phyloP scores from a whole-genome alignment of 805 yeast species.

The Myxozyma sirexii region DNA sequence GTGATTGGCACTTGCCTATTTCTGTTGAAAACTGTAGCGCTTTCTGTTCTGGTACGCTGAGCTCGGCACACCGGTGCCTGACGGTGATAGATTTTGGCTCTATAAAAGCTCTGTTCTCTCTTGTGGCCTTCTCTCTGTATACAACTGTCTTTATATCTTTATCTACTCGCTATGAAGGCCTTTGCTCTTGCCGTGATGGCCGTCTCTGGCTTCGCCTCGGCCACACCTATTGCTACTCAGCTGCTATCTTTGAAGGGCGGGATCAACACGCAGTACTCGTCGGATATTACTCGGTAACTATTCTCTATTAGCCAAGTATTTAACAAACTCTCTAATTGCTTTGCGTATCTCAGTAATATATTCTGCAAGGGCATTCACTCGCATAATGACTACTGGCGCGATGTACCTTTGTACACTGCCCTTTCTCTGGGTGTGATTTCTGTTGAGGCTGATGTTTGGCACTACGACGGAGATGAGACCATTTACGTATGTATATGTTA shows the following conservation, averaged over 20 bases:
- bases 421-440: conserved; percentile 52
- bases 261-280: conserved; percentile 23
- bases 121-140: not conserved
- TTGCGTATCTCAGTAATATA: conserved; percentile 27
- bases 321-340: no score
- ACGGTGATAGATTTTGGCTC: not conserved
- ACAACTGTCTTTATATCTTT: not conserved
- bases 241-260: conserved; percentile 19
- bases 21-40: no score
- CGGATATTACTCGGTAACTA: conserved; percentile 29
- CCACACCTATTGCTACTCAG: conserved; percentile 20
- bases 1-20: not conserved
- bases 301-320: no score
- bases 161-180: conserved; percentile 18
- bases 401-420: conserved; percentile 53
- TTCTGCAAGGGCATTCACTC: conserved; percentile 53
- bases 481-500: conserved; percentile 37
- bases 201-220: conserved; percentile 24
- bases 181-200: conserved; percentile 9
- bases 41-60: no score
- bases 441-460: conserved; percentile 61
- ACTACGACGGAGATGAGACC: conserved; percentile 43
- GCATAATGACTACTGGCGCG: conserved; percentile 58
- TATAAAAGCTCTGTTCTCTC: not conserved
- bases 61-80: no score